Conservation (phyloP, 495 filamentous ascomycete species). For the Filosporella fistucella region DNA sequence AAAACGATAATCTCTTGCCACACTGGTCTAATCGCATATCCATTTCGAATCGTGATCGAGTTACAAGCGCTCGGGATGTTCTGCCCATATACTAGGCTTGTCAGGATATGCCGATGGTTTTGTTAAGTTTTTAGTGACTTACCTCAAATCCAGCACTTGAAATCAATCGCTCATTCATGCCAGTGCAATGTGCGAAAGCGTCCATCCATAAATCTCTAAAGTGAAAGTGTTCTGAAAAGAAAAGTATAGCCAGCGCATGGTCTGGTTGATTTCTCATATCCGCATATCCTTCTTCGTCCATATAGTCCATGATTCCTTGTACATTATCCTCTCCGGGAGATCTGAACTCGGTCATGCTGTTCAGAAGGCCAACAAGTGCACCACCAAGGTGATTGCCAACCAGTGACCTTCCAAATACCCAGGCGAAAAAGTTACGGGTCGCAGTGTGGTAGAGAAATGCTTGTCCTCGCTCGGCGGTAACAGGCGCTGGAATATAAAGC, state of each 20-base stretch:
- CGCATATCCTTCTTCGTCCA: slow-evolving; percentile 56
- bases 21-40: slow-evolving; percentile 48
- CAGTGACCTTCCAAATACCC: slow-evolving; percentile 52
- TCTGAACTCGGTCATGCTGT: slow-evolving; percentile 50
- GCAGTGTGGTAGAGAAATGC: slow-evolving; percentile 53
- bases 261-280: slow-evolving; percentile 53
- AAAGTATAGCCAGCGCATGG: slow-evolving; percentile 55
- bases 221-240: slow-evolving; percentile 55
- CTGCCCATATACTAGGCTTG: slow-evolving; percentile 45
- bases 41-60: slow-evolving; percentile 57
- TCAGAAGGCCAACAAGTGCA: slow-evolving; percentile 50
- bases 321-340: slow-evolving; percentile 42
- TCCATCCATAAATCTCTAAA: slow-evolving; percentile 54
- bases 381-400: slow-evolving; percentile 55
- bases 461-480: slow-evolving; percentile 39
- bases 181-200: slow-evolving; percentile 62
- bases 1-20: slow-evolving; percentile 42
- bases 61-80: slow-evolving; percentile 53
- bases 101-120: neutral
- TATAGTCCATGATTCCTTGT: slow-evolving; percentile 43
- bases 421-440: slow-evolving; percentile 68
- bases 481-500: slow-evolving; percentile 59
- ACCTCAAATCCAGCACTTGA: slow-evolving; percentile 51
- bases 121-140: slow-evolving; percentile 7
- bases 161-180: slow-evolving; percentile 55